Evolutionary conservation across 2,329 filamentous ascomycete species (phyloP).

Genomic region (Cladophialophora yegresii): DNA sequence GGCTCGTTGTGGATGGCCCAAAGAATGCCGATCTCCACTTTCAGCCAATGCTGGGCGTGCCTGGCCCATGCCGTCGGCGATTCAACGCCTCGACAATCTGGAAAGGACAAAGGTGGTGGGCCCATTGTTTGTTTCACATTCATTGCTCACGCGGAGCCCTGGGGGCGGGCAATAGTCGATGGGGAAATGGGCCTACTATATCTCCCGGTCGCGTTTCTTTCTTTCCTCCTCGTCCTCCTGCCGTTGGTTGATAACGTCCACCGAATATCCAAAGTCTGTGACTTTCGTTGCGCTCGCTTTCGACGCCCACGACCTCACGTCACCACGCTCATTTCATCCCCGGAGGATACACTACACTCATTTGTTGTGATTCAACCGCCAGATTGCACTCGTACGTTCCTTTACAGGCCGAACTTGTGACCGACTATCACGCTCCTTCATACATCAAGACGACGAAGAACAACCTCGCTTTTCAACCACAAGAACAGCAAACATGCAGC

Average conservation of each 20-base stretch:
- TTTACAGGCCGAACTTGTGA: slow-evolving; percentile 11
- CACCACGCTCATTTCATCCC: slow-evolving; percentile 33
- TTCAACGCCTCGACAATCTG: slow-evolving; percentile 31
- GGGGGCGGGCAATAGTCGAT: slow-evolving; percentile 16
- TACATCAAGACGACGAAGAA: not conserved
- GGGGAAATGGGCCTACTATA: slow-evolving; percentile 18
- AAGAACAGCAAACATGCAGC: slow-evolving; percentile 27
- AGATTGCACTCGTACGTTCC: slow-evolving; percentile 6
- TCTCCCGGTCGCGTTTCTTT: slow-evolving; percentile 17
- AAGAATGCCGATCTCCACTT: slow-evolving; percentile 19
- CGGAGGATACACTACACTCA: slow-evolving; percentile 30
- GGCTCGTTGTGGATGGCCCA: slow-evolving; percentile 3
- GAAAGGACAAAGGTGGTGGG: slow-evolving; percentile 22
- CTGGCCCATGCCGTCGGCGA: slow-evolving; percentile 20
- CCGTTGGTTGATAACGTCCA: slow-evolving; percentile 22
- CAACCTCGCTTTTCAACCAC: not conserved
- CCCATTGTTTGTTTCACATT: slow-evolving; percentile 31
- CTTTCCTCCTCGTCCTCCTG: slow-evolving; percentile 13
- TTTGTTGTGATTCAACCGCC: slow-evolving; percentile 11
- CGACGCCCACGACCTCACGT: slow-evolving; percentile 17
- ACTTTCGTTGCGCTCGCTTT: slow-evolving; percentile 33
- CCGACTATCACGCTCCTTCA: slow-evolving; percentile 1
- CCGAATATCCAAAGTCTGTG: slow-evolving; percentile 32
- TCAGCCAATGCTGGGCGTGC: slow-evolving; percentile 7
- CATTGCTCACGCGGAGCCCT: slow-evolving; percentile 3